Percentiles rank a stretch among this genome's conserved stretches.
These are phyloP conservation scores for Pecoramyces ruminantium DNA, from an alignment of 192 early-diverging fungal genomes.

Conservation along the genomic window DNA sequence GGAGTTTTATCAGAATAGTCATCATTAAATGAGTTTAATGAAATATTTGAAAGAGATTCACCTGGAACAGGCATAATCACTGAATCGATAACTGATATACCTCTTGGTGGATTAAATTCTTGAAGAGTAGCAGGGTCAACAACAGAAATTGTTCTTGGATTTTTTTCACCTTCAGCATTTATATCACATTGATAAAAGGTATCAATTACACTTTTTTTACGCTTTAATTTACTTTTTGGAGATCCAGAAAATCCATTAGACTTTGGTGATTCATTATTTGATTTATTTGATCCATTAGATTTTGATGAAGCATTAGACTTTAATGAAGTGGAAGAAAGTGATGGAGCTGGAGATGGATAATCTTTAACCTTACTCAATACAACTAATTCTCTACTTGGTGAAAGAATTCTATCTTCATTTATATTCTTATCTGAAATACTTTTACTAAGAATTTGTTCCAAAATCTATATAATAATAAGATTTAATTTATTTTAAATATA, in stretches of 20 bases:
- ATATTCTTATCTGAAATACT: background rate
- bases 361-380: too few relatives aligned
- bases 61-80: background rate
- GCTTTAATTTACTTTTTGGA: background rate
- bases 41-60: background rate
- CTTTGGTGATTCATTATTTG: background rate
- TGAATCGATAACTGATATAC: background rate
- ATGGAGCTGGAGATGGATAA: too few relatives aligned
- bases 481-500: too few relatives aligned
- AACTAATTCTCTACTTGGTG: too few relatives aligned
- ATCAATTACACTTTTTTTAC: background rate
- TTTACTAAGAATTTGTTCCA: background rate
- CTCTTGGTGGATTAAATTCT: background rate
- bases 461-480: background rate
- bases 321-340: too few relatives aligned
- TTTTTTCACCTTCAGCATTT: background rate
- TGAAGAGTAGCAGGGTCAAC: background rate
- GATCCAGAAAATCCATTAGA: background rate
- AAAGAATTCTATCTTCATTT: background rate
- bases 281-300: background rate
- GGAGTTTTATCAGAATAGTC: background rate
- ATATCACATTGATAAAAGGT: background rate
- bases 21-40: background rate
- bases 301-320: too few relatives aligned
- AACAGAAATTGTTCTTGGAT: background rate